phyloP scores from a whole-genome alignment of 2,329 filamentous ascomycete species.

The Claviceps quebecensis region DNA sequence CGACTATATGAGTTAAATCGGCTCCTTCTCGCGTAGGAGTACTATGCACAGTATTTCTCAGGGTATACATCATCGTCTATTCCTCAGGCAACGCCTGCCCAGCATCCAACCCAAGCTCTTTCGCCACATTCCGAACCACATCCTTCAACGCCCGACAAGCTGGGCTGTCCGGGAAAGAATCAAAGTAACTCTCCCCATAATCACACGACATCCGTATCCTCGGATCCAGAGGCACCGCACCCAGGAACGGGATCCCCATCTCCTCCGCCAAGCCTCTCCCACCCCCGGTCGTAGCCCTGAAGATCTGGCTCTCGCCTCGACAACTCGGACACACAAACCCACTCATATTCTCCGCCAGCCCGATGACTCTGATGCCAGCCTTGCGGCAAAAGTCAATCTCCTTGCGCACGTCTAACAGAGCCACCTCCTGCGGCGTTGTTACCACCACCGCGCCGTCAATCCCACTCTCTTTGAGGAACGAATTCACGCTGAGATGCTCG shows the following conservation, averaged over 20 bases:
- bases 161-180: constrained; percentile 84
- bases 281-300: constrained; percentile 81
- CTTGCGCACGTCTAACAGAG: constrained; percentile 83
- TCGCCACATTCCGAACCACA: constrained; percentile 62
- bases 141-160: constrained; percentile 68
- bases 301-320: constrained; percentile 70
- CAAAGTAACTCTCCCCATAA: constrained; percentile 94
- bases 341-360: constrained; percentile 95
- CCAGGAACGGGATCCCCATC: constrained; percentile 77
- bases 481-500: constrained; percentile 89
- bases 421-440: constrained; percentile 89
- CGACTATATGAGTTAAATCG: neutral
- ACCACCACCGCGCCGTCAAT: constrained; percentile 90
- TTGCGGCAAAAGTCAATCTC: constrained; percentile 97
- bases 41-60: neutral
- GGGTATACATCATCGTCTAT: constrained; percentile 11
- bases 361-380: constrained; percentile 76
- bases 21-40: neutral
- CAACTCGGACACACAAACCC: constrained; percentile 94
- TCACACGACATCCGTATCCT: constrained; percentile 94
- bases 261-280: constrained; percentile 69
- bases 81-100: constrained; percentile 34
- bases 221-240: constrained; percentile 81
- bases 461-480: constrained; percentile 76
- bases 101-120: constrained; percentile 50